These are phyloP conservation scores for Pontederia crassipes DNA, from an alignment of 176 grass and related monocot genomes.

Conservation along the genomic window DNA sequence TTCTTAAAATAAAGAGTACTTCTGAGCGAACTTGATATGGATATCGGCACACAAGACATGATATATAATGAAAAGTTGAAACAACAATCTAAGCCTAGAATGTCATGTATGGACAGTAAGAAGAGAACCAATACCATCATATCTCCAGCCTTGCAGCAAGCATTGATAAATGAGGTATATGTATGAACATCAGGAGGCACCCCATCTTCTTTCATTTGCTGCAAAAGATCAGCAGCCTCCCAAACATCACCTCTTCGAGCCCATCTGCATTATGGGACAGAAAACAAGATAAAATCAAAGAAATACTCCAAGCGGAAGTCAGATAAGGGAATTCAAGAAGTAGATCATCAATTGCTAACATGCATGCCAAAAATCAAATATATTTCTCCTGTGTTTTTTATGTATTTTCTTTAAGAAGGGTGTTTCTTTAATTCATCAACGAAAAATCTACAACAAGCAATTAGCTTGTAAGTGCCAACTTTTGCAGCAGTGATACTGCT, in stretches of 20 bases:
- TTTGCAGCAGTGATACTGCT: too few species aligned
- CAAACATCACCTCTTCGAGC: conserved; percentile 96
- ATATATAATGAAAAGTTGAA: not conserved
- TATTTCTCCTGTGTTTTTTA: too few species aligned
- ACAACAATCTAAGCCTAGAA: too few species aligned
- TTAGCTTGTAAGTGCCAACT: too few species aligned
- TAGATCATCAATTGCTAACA: too few species aligned
- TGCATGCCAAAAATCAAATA: too few species aligned
- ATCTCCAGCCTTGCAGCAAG: conserved; percentile 89
- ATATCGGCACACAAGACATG: not conserved
- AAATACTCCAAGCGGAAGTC: too few species aligned
- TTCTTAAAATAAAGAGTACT: too few species aligned
- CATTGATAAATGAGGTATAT: conserved; percentile 95
- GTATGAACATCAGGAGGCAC: conserved; percentile 87
- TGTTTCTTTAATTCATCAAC: not conserved
- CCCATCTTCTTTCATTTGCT: conserved; percentile 93
- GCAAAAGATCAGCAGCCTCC: conserved; percentile 88
- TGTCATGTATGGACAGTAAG: too few species aligned
- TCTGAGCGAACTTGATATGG: too few species aligned
- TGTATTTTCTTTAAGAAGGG: too few species aligned
- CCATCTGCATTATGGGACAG: conserved; percentile 47
- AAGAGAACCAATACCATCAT: conserved; percentile 41
- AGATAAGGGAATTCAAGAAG: not conserved
- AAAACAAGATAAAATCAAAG: conserved; percentile 17
- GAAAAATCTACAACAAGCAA: not conserved